Percentiles rank a stretch among this genome's conserved stretches.
phyloP scores from a whole-genome alignment of 495 filamentous ascomycete species.

The Paragyromitra xinjiangensis region DNA sequence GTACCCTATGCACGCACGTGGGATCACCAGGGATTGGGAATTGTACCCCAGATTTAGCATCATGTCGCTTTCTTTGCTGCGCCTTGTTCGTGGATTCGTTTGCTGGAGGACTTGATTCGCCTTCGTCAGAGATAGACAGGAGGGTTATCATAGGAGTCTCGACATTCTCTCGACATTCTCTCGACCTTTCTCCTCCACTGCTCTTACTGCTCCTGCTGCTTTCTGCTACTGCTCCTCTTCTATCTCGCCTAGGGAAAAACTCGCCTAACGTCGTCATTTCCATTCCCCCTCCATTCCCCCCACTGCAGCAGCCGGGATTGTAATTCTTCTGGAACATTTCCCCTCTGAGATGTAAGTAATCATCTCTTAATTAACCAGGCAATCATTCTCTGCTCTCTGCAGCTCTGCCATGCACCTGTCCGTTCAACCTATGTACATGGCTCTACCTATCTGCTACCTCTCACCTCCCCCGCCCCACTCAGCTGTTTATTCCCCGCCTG shows the following conservation, averaged over 20 bases:
- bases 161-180: background rate
- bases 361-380: background rate
- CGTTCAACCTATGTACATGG: background rate
- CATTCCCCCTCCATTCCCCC: background rate
- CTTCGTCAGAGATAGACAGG: background rate
- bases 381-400: background rate
- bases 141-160: background rate
- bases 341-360: slow-evolving; percentile 6
- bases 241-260: background rate
- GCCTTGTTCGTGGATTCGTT: background rate
- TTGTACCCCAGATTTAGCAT: background rate
- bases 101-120: background rate
- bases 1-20: background rate
- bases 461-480: background rate
- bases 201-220: background rate
- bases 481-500: background rate
- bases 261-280: background rate
- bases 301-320: slow-evolving; percentile 3
- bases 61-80: background rate
- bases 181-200: background rate
- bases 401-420: background rate
- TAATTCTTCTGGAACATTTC: slow-evolving; percentile 32
- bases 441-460: background rate
- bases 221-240: background rate
- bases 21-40: background rate